Conservation (phyloP, 164 flowering plant genomes). For the Vitis riparia region DNA sequence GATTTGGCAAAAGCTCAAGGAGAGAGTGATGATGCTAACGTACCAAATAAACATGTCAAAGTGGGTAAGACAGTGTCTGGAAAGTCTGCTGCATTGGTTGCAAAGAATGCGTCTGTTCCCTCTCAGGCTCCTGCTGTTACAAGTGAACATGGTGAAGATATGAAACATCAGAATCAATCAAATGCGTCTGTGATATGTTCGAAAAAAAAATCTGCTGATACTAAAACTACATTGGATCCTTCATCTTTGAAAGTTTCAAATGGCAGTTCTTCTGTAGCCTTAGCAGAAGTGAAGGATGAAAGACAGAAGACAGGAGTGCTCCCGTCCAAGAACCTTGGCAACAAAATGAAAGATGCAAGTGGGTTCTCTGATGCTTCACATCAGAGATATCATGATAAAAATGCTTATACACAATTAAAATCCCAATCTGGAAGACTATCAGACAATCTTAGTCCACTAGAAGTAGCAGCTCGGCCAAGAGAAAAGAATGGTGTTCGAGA, state of each 20-base stretch:
- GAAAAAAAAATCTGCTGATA: conserved; percentile 55
- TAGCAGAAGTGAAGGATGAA: conserved; percentile 46
- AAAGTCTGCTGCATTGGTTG: conserved; percentile 34
- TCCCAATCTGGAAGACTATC: conserved; percentile 33
- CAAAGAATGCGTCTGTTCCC: conserved; percentile 33
- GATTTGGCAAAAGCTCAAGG: conserved; percentile 43
- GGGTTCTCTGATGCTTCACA: conserved; percentile 38
- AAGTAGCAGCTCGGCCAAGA: conserved; percentile 32
- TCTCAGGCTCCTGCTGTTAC: conserved; percentile 27
- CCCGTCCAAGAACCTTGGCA: conserved; percentile 34
- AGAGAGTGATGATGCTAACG: conserved; percentile 43
- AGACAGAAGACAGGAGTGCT: conserved; percentile 38
- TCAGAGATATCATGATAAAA: conserved; percentile 43
- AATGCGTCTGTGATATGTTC: conserved; percentile 28
- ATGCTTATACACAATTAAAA: conserved; percentile 32
- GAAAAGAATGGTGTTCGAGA: conserved; percentile 55
- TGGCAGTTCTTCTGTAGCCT: conserved; percentile 34
- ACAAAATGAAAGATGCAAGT: conserved; percentile 39
- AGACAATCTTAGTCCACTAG: conserved; percentile 31
- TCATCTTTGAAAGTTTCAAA: conserved; percentile 32
- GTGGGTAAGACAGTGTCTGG: conserved; percentile 48
- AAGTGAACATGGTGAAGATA: conserved; percentile 37
- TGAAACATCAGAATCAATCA: conserved; percentile 36
- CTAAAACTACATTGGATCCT: conserved; percentile 29
- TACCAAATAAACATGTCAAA: conserved; percentile 53